phyloP scores from a whole-genome alignment of 441 rosid genomes.

The Jatropha podagrica region DNA sequence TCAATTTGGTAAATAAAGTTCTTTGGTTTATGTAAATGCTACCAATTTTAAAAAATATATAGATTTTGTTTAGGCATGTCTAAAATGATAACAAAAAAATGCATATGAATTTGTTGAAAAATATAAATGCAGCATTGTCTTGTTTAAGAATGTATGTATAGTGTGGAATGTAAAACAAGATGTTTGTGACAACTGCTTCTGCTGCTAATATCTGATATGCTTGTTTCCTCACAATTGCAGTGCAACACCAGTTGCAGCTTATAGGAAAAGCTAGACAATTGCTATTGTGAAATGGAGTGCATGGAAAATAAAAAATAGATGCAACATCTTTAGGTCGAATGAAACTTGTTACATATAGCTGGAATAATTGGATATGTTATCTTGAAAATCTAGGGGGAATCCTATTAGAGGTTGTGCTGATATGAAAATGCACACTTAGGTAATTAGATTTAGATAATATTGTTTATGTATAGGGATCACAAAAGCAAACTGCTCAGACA shows the following conservation, averaged over 20 bases:
- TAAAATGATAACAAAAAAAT: neutral
- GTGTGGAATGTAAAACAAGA: neutral
- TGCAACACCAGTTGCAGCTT: neutral
- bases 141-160: neutral
- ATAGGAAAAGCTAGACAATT: neutral
- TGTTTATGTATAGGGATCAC: neutral
- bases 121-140: neutral
- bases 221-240: neutral
- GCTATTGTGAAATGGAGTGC: neutral
- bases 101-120: neutral
- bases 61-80: neutral
- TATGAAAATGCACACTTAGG: neutral
- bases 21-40: neutral
- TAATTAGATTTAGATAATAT: neutral
- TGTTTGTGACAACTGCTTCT: neutral
- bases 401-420: neutral
- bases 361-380: no score
- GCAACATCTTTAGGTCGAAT: neutral
- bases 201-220: neutral
- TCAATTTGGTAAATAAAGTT: neutral
- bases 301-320: neutral
- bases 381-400: neutral
- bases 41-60: neutral
- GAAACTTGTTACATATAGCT: neutral
- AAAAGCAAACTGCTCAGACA: neutral